A percentile compares a stretch with the other conserved stretches of the same genome.
phyloP scores from a whole-genome alignment of 2,329 filamentous ascomycete genomes.

The Apiospora malaysiana region DNA sequence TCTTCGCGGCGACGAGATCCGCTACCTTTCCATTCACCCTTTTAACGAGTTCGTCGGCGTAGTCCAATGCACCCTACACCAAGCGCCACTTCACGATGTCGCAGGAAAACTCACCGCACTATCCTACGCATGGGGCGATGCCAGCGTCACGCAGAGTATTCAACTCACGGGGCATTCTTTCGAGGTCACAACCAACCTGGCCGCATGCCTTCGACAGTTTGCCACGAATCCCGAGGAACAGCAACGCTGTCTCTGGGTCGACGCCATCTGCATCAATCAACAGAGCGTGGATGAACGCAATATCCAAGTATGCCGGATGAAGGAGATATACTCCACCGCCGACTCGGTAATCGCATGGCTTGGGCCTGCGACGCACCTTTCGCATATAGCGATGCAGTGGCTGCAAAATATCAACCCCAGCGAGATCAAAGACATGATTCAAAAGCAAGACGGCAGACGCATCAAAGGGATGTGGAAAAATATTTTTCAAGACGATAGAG shows the following conservation, averaged over 20 bases:
- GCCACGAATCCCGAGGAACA: not conserved
- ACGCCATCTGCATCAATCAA: constrained; percentile 22
- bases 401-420: not conserved
- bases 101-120: constrained; percentile 9
- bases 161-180: not conserved
- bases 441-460: too few species aligned
- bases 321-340: constrained; percentile 22
- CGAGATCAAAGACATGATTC: not conserved
- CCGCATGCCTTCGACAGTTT: not conserved
- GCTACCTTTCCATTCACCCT: not conserved
- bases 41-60: not conserved
- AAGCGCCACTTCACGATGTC: not conserved
- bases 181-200: constrained; percentile 17
- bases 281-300: constrained; percentile 16
- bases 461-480: too few species aligned
- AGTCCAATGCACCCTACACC: not conserved
- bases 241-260: constrained; percentile 14
- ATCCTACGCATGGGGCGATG: constrained; percentile 22
- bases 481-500: not conserved
- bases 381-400: not conserved
- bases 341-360: constrained; percentile 18
- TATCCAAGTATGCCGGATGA: constrained; percentile 21
- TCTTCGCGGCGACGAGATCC: not conserved
- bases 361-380: not conserved
- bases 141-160: constrained; percentile 8